A percentile compares a stretch with the other conserved stretches of the same genome.
Conservation (phyloP, 2,329 filamentous ascomycete species). For the Neonectria punicea region DNA sequence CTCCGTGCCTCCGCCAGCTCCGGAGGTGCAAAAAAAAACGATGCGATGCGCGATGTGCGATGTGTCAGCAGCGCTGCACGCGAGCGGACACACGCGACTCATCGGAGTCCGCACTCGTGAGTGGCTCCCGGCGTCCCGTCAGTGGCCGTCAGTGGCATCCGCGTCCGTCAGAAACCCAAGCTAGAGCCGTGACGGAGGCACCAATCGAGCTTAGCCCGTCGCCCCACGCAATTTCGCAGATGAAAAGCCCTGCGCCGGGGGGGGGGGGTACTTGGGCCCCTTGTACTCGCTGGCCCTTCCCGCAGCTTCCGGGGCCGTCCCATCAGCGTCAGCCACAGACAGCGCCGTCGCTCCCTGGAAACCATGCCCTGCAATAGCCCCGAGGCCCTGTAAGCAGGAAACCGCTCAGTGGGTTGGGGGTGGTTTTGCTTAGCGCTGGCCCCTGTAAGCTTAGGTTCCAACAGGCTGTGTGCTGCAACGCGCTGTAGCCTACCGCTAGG, state of each 20-base stretch:
- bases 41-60: neutral
- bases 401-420: neutral
- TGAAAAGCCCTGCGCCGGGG: conserved; percentile 24
- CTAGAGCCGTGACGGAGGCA: conserved; percentile 15
- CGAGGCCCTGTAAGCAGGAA: neutral
- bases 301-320: conserved; percentile 43
- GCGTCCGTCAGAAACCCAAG: conserved; percentile 32
- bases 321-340: conserved; percentile 15
- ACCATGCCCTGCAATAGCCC: neutral
- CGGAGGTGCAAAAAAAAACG: conserved; percentile 12
- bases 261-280: conserved; percentile 35
- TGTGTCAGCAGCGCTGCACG: conserved; percentile 37
- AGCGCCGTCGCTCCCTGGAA: conserved; percentile 1
- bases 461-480: neutral
- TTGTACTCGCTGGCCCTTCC: conserved; percentile 42
- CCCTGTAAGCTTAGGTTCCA: neutral
- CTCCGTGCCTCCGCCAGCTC: conserved; percentile 41
- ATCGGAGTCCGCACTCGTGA: conserved; percentile 24
- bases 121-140: conserved; percentile 29
- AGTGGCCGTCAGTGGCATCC: conserved; percentile 13
- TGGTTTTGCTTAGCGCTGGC: conserved; percentile 2
- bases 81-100: conserved; percentile 28
- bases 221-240: conserved; percentile 41
- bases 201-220: conserved; percentile 36
- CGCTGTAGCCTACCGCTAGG: neutral